These are phyloP conservation scores for Calonectria pauciramosa DNA, from an alignment of 2,329 filamentous ascomycete species.

Conservation along the genomic window DNA sequence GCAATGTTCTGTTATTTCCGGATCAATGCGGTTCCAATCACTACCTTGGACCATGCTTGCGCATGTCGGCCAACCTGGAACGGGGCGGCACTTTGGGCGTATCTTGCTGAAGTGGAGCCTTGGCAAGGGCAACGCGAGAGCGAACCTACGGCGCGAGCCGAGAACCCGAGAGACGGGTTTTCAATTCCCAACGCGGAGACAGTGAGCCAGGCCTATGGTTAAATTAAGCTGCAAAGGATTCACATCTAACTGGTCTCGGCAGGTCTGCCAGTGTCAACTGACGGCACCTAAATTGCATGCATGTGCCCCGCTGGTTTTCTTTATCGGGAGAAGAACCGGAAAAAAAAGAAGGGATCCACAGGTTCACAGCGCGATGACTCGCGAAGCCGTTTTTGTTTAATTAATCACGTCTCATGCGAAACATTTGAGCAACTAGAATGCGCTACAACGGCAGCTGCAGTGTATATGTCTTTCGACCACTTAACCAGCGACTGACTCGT, in stretches of 20 bases:
- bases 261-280: not conserved
- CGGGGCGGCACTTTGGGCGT: not conserved
- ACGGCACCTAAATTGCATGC: not conserved
- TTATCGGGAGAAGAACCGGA: not conserved
- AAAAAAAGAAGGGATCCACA: not conserved
- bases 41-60: not conserved
- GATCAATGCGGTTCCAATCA: not conserved
- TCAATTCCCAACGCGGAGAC: not conserved
- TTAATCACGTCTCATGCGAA: not conserved
- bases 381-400: not conserved
- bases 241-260: not conserved
- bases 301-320: not conserved
- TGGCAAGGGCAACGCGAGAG: not conserved
- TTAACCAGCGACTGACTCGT: too few relatives aligned
- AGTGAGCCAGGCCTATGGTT: not conserved
- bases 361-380: not conserved
- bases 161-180: not conserved
- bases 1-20: not conserved
- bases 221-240: not conserved
- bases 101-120: not conserved
- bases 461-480: not conserved
- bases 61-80: not conserved
- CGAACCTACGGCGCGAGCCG: not conserved
- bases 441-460: not conserved
- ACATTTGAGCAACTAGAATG: too few relatives aligned